Evolutionary conservation across 441 rosid species (phyloP), one percentile per base, ranked within the genome.

Genomic region (Erodium chrysanthum): DNA sequence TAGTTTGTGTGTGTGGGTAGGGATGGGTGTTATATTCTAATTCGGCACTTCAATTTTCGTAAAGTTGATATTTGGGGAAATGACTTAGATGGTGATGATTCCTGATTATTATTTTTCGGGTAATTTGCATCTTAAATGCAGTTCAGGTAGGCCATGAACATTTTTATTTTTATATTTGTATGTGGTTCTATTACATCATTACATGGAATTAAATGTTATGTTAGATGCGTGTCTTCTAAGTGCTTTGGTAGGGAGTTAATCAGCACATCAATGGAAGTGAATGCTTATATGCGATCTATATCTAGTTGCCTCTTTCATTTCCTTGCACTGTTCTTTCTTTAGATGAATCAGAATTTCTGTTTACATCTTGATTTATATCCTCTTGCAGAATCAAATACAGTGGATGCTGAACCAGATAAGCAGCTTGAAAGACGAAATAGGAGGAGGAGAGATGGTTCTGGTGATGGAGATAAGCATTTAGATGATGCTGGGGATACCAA

Each of bases 371-470:
- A 27, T 70, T 33, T 62, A 15, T 77, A 33, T 70, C 65, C 66
- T 74, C 21, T 69, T 78, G 70, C 82, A 94, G 97, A 90, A 21
- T 73, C 77, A 6, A 82, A 75, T 77, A 72, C 78, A 22, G 79
- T 76, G 65, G 86, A 83, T 70, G 74, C 84, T 42, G 92, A 85
- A 61, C 52, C 80, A 0, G 92, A 91, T 46, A 88, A 69, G 75
- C 79, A 74, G 66, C 67, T 72, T 66, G 97, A 88, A 71, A 85
- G 84, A 66, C 86, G 86, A 44, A 77, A 68, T 68, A 82, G 89
- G 85, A 91, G 82, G 75, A 88, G 76, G 84, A 80, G 80, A 71
- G 96, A 84, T 79, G 83, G 78, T 74, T 82, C 84, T 78, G 83
- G 80, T 73, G 82, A 77, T 66, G 83, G 79, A 68, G 84, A 85